Evolutionary conservation across 2,329 filamentous ascomycete genomes (phyloP).

Genomic region (Tolypocladium sp.): DNA sequence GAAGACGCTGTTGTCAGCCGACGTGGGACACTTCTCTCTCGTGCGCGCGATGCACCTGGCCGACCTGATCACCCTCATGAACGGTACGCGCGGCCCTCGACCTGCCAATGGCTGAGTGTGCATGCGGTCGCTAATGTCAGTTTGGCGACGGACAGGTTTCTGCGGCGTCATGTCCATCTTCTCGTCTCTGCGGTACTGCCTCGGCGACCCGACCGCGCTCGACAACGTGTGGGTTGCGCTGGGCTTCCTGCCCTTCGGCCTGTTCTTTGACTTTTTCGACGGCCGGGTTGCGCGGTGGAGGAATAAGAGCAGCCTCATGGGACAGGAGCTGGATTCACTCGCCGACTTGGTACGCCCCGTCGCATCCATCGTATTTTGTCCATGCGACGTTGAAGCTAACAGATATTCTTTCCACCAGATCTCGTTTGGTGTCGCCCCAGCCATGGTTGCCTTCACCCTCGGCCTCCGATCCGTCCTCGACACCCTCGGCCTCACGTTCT

Average conservation of each 20-base stretch:
- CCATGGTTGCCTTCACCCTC: constrained; percentile 78
- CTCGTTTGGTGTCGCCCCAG: constrained; percentile 88
- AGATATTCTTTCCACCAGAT: constrained; percentile 48
- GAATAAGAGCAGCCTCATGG: constrained; percentile 95
- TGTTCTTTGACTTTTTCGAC: constrained; percentile 98
- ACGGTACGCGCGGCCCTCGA: constrained; percentile 40
- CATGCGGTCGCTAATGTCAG: not conserved
- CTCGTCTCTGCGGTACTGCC: constrained; percentile 87
- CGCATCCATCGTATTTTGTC: not conserved
- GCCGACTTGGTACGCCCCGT: constrained; percentile 69
- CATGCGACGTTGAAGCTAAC: not conserved
- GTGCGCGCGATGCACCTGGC: constrained; percentile 66
- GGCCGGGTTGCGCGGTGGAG: constrained; percentile 94
- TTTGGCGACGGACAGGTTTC: constrained; percentile 40
- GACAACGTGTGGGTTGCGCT: constrained; percentile 75
- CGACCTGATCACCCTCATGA: constrained; percentile 75
- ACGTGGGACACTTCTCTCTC: constrained; percentile 66
- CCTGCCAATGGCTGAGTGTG: not conserved
- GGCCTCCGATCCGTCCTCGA: constrained; percentile 79
- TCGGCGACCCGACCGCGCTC: constrained; percentile 57
- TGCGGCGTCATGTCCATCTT: constrained; percentile 94
- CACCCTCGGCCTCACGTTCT: constrained; percentile 72
- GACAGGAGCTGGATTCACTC: constrained; percentile 91
- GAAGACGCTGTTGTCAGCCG: constrained; percentile 59
- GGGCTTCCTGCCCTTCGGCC: constrained; percentile 77